These are phyloP conservation scores for Paramecium pentaurelia DNA, from an alignment of 73 alveolate species.

Conservation along the genomic window DNA sequence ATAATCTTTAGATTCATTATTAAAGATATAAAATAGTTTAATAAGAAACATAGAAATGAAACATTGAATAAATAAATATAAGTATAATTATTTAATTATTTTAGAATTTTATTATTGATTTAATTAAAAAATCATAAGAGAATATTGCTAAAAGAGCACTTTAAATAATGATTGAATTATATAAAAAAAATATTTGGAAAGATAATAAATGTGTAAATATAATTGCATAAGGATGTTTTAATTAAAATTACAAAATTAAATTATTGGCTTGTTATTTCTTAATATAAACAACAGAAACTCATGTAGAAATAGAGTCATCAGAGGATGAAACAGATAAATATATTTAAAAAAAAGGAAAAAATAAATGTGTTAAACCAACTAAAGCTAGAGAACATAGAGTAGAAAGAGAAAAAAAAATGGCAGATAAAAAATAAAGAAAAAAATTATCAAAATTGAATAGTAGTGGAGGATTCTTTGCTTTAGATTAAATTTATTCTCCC, in stretches of 20 bases:
- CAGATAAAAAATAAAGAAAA: neutral
- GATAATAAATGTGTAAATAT: slow-evolving; percentile 82
- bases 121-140: neutral
- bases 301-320: slow-evolving; percentile 67
- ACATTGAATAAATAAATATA: slow-evolving; percentile 25
- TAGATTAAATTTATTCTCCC: slow-evolving; percentile 50
- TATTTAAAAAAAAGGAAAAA: slow-evolving; percentile 67
- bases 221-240: slow-evolving; percentile 84
- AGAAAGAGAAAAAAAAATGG: neutral
- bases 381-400: slow-evolving; percentile 54
- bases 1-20: slow-evolving; percentile 34
- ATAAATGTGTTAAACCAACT: slow-evolving; percentile 35
- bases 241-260: slow-evolving; percentile 79
- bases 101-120: neutral
- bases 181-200: slow-evolving; percentile 93
- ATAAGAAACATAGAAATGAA: slow-evolving; percentile 40
- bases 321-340: slow-evolving; percentile 82
- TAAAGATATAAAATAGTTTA: slow-evolving; percentile 40
- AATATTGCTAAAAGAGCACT: slow-evolving; percentile 59
- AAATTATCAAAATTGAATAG: neutral
- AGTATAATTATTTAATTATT: slow-evolving; percentile 82
- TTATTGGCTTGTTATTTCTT: slow-evolving; percentile 86
- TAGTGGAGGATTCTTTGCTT: slow-evolving; percentile 13
- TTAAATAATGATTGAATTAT: slow-evolving; percentile 27
- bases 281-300: slow-evolving; percentile 70